phyloP scores from a whole-genome alignment of 2,329 filamentous ascomycete genomes.

The Colletotrichum spaethianum region DNA sequence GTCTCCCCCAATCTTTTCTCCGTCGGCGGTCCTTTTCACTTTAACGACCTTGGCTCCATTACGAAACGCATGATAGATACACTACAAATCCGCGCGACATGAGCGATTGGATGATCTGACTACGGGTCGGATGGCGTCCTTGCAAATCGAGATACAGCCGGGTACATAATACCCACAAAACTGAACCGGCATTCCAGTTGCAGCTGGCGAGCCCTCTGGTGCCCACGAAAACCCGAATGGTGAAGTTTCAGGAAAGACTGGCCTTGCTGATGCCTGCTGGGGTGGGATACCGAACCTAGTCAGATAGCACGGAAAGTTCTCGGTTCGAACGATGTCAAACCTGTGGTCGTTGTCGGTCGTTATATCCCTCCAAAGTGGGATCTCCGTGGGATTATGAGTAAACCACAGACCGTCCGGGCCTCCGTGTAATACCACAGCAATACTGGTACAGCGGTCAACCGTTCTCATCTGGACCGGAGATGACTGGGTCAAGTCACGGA shows the following conservation, averaged over 20 bases:
- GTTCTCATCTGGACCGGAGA: conserved; percentile 3
- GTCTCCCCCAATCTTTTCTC: too few relatives aligned
- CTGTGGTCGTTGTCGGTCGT: conserved; percentile 2
- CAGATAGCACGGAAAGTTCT: background rate
- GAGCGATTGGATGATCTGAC: conserved; percentile 1
- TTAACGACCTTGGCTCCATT: background rate
- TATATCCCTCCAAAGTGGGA: conserved; percentile 10
- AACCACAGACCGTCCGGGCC: conserved; percentile 2
- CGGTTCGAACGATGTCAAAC: background rate
- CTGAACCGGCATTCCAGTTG: background rate
- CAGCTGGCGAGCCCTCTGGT: background rate
- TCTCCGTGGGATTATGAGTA: conserved; percentile 16
- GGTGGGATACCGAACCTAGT: background rate
- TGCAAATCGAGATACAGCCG: conserved; percentile 6
- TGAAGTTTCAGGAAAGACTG: background rate
- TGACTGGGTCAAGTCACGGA: conserved; percentile 23
- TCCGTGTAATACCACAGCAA: background rate
- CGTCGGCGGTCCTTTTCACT: background rate
- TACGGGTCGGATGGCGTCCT: background rate
- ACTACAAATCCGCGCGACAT: background rate
- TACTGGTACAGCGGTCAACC: background rate
- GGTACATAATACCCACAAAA: background rate
- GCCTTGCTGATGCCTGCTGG: background rate
- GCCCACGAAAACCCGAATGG: background rate
- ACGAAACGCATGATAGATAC: background rate